Percentiles rank a stretch among this genome's conserved stretches.
Evolutionary conservation across 2,329 filamentous ascomycete species (phyloP).

Genomic region (Phialemoniopsis sp.): DNA sequence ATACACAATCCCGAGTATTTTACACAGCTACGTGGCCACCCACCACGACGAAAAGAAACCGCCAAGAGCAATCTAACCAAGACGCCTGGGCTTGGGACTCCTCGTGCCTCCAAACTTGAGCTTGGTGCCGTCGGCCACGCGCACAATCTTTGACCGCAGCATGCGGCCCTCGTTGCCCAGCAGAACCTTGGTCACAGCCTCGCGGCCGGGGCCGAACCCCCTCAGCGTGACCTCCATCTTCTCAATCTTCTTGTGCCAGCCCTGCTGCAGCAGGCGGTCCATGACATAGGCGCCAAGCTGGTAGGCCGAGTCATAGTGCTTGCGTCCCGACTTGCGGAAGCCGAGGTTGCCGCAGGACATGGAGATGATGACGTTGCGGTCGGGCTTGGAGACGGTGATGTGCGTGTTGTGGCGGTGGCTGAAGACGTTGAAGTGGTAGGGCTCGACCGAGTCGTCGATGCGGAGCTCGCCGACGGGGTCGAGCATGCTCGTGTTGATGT

Average conservation of each 20-base stretch:
- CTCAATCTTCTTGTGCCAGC: slow-evolving; percentile 70
- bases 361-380: slow-evolving; percentile 73
- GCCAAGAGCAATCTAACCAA: slow-evolving; percentile 47
- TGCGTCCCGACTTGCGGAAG: slow-evolving; percentile 78
- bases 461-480: slow-evolving; percentile 15
- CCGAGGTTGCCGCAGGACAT: slow-evolving; percentile 83
- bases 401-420: slow-evolving; percentile 93
- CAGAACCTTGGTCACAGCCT: slow-evolving; percentile 85
- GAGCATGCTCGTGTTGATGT: slow-evolving; percentile 7
- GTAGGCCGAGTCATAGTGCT: slow-evolving; percentile 86
- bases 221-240: slow-evolving; percentile 76
- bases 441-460: slow-evolving; percentile 38
- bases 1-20: background rate
- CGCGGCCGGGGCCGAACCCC: slow-evolving; percentile 82
- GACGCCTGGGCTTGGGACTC: slow-evolving; percentile 76
- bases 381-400: slow-evolving; percentile 81
- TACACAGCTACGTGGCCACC: background rate
- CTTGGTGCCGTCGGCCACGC: slow-evolving; percentile 80
- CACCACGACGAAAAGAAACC: background rate
- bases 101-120: slow-evolving; percentile 95
- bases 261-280: slow-evolving; percentile 77
- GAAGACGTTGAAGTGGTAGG: slow-evolving; percentile 85
- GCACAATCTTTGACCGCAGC: slow-evolving; percentile 69
- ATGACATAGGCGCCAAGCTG: slow-evolving; percentile 83
- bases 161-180: slow-evolving; percentile 79